Conservation (phyloP, 1,284 basidiomycete genomes). For the Blastosporella zonata region DNA sequence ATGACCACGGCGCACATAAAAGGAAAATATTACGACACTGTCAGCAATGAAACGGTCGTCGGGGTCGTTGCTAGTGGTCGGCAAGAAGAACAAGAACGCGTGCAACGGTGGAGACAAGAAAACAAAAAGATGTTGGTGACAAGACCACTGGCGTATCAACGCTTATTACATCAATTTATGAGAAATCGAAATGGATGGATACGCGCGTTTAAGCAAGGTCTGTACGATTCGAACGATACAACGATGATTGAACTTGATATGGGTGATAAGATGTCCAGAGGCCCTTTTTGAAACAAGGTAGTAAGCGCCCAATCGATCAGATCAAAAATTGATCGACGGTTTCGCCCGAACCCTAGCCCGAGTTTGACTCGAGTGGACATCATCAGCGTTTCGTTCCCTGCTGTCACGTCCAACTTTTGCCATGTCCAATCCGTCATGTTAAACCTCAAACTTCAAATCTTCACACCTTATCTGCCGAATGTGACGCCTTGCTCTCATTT, state of each 20-base stretch:
- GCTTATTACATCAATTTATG: no score
- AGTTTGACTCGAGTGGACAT: neutral
- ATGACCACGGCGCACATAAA: neutral
- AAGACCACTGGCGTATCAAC: no score
- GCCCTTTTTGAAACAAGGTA: neutral
- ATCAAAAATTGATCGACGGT: neutral
- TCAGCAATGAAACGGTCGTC: neutral
- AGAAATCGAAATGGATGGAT: no score
- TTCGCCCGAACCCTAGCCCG: neutral
- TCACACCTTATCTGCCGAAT: neutral
- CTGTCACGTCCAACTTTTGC: neutral
- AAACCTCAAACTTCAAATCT: neutral
- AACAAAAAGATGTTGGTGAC: conserved; percentile 1
- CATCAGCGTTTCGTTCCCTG: neutral
- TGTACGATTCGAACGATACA: no score
- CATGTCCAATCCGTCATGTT: neutral
- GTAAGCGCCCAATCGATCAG: neutral
- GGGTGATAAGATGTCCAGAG: no score
- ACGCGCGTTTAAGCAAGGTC: no score
- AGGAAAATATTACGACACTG: neutral
- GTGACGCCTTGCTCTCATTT: neutral
- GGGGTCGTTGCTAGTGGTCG: neutral
- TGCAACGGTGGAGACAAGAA: neutral
- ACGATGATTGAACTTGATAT: no score
- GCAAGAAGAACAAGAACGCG: neutral